These are phyloP conservation scores for Penicillium janthinellum DNA, from an alignment of 2,329 filamentous ascomycete species.

Conservation along the genomic window DNA sequence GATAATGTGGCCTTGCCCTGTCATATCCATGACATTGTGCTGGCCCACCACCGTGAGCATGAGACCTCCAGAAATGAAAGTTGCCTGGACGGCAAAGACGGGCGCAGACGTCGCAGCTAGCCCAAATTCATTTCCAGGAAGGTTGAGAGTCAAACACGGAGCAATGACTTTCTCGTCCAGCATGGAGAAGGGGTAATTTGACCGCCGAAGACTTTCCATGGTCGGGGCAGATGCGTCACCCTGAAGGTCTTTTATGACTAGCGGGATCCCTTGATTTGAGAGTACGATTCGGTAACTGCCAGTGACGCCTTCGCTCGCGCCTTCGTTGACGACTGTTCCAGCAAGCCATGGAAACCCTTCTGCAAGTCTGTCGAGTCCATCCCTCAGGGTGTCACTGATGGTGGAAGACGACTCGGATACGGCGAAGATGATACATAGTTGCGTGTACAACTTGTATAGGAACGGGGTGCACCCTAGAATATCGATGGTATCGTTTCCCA, in stretches of 20 bases:
- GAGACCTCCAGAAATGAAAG: constrained; percentile 53
- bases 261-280: constrained; percentile 28
- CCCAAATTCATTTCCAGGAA: constrained; percentile 36
- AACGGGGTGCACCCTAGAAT: constrained; percentile 12
- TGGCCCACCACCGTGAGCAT: constrained; percentile 53
- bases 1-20: constrained; percentile 52
- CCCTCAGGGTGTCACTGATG: constrained; percentile 12
- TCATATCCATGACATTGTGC: constrained; percentile 56
- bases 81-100: constrained; percentile 54
- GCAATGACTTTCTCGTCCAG: constrained; percentile 51
- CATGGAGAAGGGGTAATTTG: constrained; percentile 51
- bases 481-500: constrained; percentile 8
- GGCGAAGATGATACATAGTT: constrained; percentile 16
- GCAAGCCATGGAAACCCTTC: constrained; percentile 18
- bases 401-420: constrained; percentile 6
- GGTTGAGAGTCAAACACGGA: constrained; percentile 36
- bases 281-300: constrained; percentile 46
- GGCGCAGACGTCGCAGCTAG: constrained; percentile 29
- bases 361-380: constrained; percentile 16
- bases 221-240: constrained; percentile 39
- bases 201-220: constrained; percentile 41
- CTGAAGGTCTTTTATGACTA: constrained; percentile 51
- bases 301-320: constrained; percentile 26
- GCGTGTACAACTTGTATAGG: constrained; percentile 21
- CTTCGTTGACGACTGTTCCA: constrained; percentile 47